A percentile compares a stretch with the other conserved stretches of the same genome.
Evolutionary conservation across 768 basidiomycete species (phyloP).

Genomic region (Russula sp.): DNA sequence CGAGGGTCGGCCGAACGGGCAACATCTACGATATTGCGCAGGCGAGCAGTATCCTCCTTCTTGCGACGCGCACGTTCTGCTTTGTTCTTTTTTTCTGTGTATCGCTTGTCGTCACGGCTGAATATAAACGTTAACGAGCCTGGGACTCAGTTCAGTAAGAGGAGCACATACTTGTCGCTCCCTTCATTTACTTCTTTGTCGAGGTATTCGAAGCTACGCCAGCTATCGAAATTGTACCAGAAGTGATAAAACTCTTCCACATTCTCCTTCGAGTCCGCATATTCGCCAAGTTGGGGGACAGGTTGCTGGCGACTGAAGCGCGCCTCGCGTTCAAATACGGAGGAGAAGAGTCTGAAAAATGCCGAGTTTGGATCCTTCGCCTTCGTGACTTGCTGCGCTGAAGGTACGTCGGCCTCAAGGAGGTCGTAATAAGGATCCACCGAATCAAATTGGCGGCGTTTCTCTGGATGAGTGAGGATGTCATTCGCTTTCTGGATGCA

Average conservation of each 20-base stretch:
- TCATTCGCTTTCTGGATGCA: slow-evolving; percentile 99
- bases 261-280: slow-evolving; percentile 66
- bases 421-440: slow-evolving; percentile 77
- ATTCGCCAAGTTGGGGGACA: slow-evolving; percentile 71
- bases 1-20: slow-evolving; percentile 82
- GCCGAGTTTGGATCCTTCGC: slow-evolving; percentile 43
- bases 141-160: not conserved
- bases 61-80: slow-evolving; percentile 91
- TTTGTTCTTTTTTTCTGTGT: slow-evolving; percentile 99
- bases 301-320: slow-evolving; percentile 86
- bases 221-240: slow-evolving; percentile 99
- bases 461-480: slow-evolving; percentile 79
- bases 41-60: slow-evolving; percentile 92
- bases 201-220: slow-evolving; percentile 95
- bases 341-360: slow-evolving; percentile 69
- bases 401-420: slow-evolving; percentile 74
- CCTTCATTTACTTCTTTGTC: slow-evolving; percentile 99
- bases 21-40: slow-evolving; percentile 82
- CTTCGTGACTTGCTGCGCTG: slow-evolving; percentile 50
- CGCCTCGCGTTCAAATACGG: slow-evolving; percentile 88
- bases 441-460: slow-evolving; percentile 92
- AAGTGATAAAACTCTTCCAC: slow-evolving; percentile 97
- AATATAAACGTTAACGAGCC: not conserved
- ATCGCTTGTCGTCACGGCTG: slow-evolving; percentile 97
- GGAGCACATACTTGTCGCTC: slow-evolving; percentile 69